A percentile compares a stretch with the other conserved stretches of the same genome.
These are phyloP conservation scores for Avena sativa DNA, from an alignment of 176 grass and related monocot genomes.

Conservation along the genomic window DNA sequence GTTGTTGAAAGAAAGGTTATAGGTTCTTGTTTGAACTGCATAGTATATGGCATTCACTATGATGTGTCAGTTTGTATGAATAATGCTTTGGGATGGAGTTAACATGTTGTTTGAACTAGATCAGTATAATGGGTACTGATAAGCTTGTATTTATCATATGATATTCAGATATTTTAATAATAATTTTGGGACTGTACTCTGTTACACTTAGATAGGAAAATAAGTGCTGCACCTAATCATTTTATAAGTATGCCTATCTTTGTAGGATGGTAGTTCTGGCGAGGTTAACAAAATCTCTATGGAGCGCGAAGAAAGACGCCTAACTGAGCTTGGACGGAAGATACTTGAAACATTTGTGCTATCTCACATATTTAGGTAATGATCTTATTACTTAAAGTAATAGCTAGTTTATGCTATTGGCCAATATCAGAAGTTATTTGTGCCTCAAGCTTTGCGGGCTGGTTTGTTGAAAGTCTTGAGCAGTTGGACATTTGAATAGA, in stretches of 20 bases:
- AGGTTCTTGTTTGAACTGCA: conserved; percentile 1
- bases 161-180: not conserved
- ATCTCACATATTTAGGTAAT: conserved; percentile 92
- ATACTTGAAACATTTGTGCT: conserved; percentile 94
- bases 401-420: conserved; percentile 23
- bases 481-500: not conserved
- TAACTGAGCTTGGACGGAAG: conserved; percentile 87
- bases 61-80: conserved; percentile 24
- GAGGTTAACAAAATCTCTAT: conserved; percentile 91
- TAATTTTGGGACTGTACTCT: conserved; percentile 15
- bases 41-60: conserved; percentile 13
- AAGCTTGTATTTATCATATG: not conserved
- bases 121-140: not conserved
- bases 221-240: conserved; percentile 24
- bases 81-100: not conserved
- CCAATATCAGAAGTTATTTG: conserved; percentile 1
- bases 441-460: not conserved
- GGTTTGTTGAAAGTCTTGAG: conserved; percentile 17
- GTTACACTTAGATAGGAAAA: conserved; percentile 37
- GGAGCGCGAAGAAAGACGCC: conserved; percentile 88
- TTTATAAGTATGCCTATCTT: conserved; percentile 30
- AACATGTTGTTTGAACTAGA: conserved; percentile 24
- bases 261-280: conserved; percentile 82
- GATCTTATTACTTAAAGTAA: conserved; percentile 38
- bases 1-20: conserved; percentile 15